Conservation (phyloP, 495 filamentous ascomycete genomes). For the Penicillium arizonense region DNA sequence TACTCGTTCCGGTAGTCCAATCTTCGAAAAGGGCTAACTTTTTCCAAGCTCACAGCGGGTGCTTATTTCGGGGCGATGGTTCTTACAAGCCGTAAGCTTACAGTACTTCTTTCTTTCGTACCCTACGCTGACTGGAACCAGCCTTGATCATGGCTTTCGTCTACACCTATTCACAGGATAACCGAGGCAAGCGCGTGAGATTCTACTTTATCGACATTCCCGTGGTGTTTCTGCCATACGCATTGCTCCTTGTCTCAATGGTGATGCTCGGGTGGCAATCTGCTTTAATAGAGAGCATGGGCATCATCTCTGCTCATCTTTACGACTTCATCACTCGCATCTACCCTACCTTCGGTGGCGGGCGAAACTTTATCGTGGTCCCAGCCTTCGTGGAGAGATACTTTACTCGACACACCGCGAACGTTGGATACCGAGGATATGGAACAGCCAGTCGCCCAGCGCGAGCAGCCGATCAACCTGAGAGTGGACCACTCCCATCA, state of each 20-base stretch:
- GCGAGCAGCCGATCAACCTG: constrained; percentile 15
- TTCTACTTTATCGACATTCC: constrained; percentile 79
- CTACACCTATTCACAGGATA: constrained; percentile 81
- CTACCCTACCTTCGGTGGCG: constrained; percentile 81
- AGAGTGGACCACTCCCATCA: constrained; percentile 24
- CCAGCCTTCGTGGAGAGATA: constrained; percentile 63
- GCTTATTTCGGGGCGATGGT: constrained; percentile 46
- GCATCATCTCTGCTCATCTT: constrained; percentile 77
- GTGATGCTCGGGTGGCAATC: constrained; percentile 49
- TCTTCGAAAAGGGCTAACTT: constrained; percentile 20
- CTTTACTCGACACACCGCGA: constrained; percentile 47
- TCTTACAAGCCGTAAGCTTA: constrained; percentile 54
- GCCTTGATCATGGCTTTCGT: constrained; percentile 73
- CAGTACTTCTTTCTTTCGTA: constrained; percentile 1
- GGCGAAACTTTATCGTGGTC: constrained; percentile 66
- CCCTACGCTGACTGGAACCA: constrained; percentile 31
- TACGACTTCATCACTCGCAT: constrained; percentile 82
- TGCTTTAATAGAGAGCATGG: constrained; percentile 58
- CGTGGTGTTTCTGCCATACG: constrained; percentile 70
- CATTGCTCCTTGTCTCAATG: constrained; percentile 68
- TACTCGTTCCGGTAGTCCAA: constrained; percentile 21
- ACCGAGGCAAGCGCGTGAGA: constrained; percentile 64
- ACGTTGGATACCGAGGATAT: constrained; percentile 45
- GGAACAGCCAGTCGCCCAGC: constrained; percentile 53
- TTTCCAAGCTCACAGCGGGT: constrained; percentile 47